phyloP scores from a whole-genome alignment of 768 basidiomycete species.

The Pisolithus sp. region DNA sequence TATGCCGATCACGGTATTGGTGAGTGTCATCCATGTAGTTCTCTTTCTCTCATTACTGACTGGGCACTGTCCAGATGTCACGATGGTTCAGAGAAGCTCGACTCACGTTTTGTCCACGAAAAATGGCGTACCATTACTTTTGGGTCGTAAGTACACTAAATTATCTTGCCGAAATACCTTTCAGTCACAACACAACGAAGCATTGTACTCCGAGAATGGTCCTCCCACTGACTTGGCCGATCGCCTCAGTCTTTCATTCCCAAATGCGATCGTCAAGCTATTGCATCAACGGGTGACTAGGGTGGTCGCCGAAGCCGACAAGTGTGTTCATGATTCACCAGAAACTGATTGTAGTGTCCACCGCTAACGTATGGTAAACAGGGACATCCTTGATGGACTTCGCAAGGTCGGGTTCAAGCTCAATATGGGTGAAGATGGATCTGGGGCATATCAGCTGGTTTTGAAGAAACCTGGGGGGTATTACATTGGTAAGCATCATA shows the following conservation, averaged over 20 bases:
- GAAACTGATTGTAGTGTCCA: background rate
- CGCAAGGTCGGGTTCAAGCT: constrained; percentile 51
- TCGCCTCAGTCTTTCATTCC: constrained; percentile 45
- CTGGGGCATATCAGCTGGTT: constrained; percentile 40
- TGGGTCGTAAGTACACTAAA: constrained; percentile 12
- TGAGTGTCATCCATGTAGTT: too few species aligned
- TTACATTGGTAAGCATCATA: constrained; percentile 46
- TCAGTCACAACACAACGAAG: too few species aligned
- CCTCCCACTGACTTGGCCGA: constrained; percentile 49
- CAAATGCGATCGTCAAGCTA: constrained; percentile 22
- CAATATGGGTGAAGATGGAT: constrained; percentile 45
- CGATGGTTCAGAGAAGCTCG: constrained; percentile 45
- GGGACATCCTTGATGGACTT: constrained; percentile 53
- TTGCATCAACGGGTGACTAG: constrained; percentile 33
- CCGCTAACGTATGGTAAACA: too few species aligned
- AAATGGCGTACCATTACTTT: constrained; percentile 28
- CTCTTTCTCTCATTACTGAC: too few species aligned
- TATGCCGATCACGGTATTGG: constrained; percentile 39
- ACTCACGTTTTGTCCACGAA: constrained; percentile 47
- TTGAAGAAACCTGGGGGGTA: constrained; percentile 57
- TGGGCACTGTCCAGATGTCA: constrained; percentile 36
- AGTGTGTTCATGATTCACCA: too few species aligned
- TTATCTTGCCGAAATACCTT: too few species aligned
- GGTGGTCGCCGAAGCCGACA: constrained; percentile 49
- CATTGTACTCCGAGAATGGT: constrained; percentile 38